Evolutionary conservation across 495 filamentous ascomycete genomes (phyloP).

Genomic region (Pseudevernia furfuracea): DNA sequence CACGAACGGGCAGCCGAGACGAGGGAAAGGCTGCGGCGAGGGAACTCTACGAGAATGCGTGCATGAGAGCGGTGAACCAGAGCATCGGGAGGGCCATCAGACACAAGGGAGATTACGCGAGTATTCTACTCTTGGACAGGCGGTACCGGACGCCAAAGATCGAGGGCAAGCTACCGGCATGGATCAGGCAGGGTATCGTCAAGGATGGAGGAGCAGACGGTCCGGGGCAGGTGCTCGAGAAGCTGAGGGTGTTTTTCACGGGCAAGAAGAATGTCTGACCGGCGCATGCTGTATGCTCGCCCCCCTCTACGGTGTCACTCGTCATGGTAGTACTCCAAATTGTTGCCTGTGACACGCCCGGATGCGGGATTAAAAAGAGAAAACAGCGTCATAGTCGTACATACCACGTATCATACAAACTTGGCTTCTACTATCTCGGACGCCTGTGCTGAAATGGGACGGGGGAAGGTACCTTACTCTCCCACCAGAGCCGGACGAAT

Average conservation of each 20-base stretch:
- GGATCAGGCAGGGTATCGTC: constrained; percentile 57
- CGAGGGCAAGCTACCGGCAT: constrained; percentile 71
- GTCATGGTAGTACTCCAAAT: background rate
- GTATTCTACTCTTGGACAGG: constrained; percentile 76
- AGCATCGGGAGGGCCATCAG: constrained; percentile 88
- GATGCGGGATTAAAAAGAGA: background rate
- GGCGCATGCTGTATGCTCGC: background rate
- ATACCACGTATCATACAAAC: too few species aligned
- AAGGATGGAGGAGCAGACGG: background rate
- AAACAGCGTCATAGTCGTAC: background rate
- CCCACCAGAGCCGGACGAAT: too few species aligned
- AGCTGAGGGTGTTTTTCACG: constrained; percentile 18
- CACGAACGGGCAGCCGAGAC: constrained; percentile 31
- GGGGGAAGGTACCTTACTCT: too few species aligned
- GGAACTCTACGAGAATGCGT: constrained; percentile 90
- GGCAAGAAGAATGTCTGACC: constrained; percentile 7
- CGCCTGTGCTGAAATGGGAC: too few species aligned
- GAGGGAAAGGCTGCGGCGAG: constrained; percentile 59
- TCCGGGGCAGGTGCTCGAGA: constrained; percentile 7
- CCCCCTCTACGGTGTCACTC: too few species aligned
- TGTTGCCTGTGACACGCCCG: background rate
- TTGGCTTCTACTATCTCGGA: too few species aligned
- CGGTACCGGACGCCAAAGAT: constrained; percentile 65
- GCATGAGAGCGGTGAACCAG: constrained; percentile 96
- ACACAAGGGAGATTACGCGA: constrained; percentile 81